Base-by-base conservation (phyloP, 192 early-diverging fungal species). In the Gamsiella multidivaricata region DNA sequence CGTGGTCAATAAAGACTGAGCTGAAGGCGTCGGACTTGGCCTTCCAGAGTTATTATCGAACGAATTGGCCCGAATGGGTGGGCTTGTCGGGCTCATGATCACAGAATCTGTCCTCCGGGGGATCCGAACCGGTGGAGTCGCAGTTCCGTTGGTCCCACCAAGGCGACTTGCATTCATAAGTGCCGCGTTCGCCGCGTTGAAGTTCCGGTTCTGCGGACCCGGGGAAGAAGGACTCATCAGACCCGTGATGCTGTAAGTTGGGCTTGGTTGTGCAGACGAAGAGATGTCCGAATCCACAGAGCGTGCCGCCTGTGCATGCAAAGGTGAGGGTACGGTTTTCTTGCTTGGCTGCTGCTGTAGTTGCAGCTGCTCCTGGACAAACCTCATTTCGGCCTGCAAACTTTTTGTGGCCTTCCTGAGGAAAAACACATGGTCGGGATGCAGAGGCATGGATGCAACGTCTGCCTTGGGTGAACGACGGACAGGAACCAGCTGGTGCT, bases 71-170 rank as follows among this genome's bases (percentile, higher is more conserved):
- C 66, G 74, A 18, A 68, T 29, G 1, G 34, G 53, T 0, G 65
- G 60, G 54, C 66, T 78, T 9, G 74, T 36, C 10, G 74, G 61
- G 22, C 54, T 78, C 58, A 78, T 50, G 25, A 78, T 69, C 23
- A 78, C 74, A 49, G 74, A 78, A 39, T 78, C 74, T 12, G 58
- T 78, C 26, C 74, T 62, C 0, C 74, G 65, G 17, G 74, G 74
- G n/a, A 67, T 47, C 15, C 64, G 56, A n/a, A 78, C 51, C 12
- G 53, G 74, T 3, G 73, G 46, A 2, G 74, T 69, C 12, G 36
- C 55, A 25, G 61, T 31, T 6, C 33, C 54, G 18, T 41, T 59
- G 11, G 17, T 20, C n/a, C 53, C 59, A 0, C 23, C 36, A 7
- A 67, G 29, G 14, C 71, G 62, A 12, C 41, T 54, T 2, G 53